A percentile compares a stretch with the other conserved stretches of the same genome.
Conservation (phyloP, 2,329 filamentous ascomycete genomes). For the Mycosphaerella sp. region DNA sequence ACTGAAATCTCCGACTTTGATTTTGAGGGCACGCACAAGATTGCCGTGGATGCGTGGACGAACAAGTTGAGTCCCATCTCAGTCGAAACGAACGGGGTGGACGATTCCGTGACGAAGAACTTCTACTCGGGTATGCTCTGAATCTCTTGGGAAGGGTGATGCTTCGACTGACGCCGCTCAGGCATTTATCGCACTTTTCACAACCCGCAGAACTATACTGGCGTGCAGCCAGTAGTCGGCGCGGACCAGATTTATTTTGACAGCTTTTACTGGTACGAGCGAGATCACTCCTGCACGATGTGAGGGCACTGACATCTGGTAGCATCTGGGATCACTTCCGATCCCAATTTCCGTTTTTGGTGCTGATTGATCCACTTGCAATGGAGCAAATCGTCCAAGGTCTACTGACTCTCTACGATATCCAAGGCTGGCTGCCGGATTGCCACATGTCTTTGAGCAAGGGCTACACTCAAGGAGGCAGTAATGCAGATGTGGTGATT, state of each 20-base stretch:
- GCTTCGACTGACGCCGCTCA: conserved; percentile 37
- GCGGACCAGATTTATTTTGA: conserved; percentile 24
- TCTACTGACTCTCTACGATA: conserved; percentile 61
- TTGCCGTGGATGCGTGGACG: conserved; percentile 37
- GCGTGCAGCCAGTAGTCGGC: conserved; percentile 37
- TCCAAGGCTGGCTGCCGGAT: conserved; percentile 67
- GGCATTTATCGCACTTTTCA: conserved; percentile 42
- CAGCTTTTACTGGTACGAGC: conserved; percentile 25
- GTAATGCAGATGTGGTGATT: conserved; percentile 64
- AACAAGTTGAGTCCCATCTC: conserved; percentile 37
- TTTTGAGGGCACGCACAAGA: conserved; percentile 49
- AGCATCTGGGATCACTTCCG: conserved; percentile 65
- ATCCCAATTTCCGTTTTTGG: conserved; percentile 58
- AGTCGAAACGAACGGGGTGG: conserved; percentile 35
- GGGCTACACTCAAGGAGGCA: conserved; percentile 63
- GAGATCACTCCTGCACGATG: too few relatives aligned
- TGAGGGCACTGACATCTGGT: conserved; percentile 4
- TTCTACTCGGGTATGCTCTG: conserved; percentile 45
- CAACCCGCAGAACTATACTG: conserved; percentile 44
- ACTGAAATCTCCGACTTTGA: conserved; percentile 56
- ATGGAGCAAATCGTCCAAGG: conserved; percentile 63
- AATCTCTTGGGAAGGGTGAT: background rate
- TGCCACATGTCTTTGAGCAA: conserved; percentile 62
- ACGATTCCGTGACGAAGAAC: conserved; percentile 24
- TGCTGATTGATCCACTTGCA: conserved; percentile 56